Base-by-base conservation (phyloP, 225 moss, liverwort and hornwort species). In the Bryum argenteum region DNA sequence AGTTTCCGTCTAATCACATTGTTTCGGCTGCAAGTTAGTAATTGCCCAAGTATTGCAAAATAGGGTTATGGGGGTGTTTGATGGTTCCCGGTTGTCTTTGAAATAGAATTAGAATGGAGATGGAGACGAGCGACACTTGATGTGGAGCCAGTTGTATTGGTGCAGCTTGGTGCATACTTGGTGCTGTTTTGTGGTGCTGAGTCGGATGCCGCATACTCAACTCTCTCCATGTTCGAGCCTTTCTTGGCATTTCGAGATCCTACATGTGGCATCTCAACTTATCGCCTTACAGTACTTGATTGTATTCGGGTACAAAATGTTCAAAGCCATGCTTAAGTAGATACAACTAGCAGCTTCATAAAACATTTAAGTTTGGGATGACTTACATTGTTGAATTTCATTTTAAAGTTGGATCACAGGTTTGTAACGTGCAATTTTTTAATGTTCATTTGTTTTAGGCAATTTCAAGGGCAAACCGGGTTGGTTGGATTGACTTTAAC, bases 401-500 rank as follows among this genome's bases (percentile, higher is more conserved):
- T 15, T 24, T 62, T 37, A 10, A 41, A 1, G 1, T 70, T 13
- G 8, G 40, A n/a, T 21, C 1, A 4, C 7, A 11, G 16, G 13
- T 19, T 53, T 63, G 9, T 18, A n/a, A 18, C 33, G 19, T 37
- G 42, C 66, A 43, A 44, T 53, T 20, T 14, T 38, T 42, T 69
- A 3, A 68, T 19, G 20, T 24, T 58, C 45, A 63, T 8, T n/a
- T 47, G 41, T 54, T 71, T 59, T 78, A 98, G 97, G 97, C 94
- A 51, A 79, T 94, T 52, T 71, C 84, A 61, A 94, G 83, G 77
- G 92, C 92, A 6, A 89, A 85, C 45, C 81, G 81, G 69, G 89
- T 92, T 64, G 94, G 92, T 40, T 98, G 97, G 97, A 87, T 98
- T 40, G 89, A 98, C 73, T 92, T 94, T 82, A 91, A 89, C 85